These are phyloP conservation scores for Gossypium ekmanianum DNA, from an alignment of 345 rosid species.

Conservation along the genomic window DNA sequence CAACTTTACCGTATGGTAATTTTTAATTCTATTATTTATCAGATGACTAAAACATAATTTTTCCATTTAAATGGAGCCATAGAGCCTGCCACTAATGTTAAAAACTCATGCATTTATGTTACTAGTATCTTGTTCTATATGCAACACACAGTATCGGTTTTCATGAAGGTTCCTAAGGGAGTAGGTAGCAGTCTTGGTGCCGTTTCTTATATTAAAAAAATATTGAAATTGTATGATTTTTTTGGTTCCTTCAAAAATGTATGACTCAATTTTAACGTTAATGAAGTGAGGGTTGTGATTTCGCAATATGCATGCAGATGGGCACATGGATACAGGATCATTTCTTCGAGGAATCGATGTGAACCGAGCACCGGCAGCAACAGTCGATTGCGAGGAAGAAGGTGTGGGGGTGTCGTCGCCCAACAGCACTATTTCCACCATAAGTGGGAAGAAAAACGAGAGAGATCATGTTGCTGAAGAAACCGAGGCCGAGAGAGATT, in stretches of 20 bases:
- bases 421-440: slow-evolving; percentile 76
- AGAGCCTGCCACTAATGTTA: not conserved
- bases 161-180: too few species aligned
- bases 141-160: not conserved
- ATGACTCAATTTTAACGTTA: not conserved
- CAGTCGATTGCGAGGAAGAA: slow-evolving; percentile 50
- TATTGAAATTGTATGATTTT: too few species aligned
- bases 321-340: slow-evolving; percentile 41
- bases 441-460: slow-evolving; percentile 73
- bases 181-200: too few species aligned
- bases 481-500: slow-evolving; percentile 60
- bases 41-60: too few species aligned
- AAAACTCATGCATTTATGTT: not conserved
- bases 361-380: slow-evolving; percentile 42
- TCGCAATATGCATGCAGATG: slow-evolving; percentile 32
- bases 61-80: too few species aligned
- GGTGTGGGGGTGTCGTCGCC: slow-evolving; percentile 61
- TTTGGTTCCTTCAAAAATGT: too few species aligned
- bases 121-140: not conserved
- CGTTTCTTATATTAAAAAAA: too few species aligned
- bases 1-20: too few species aligned
- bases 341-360: slow-evolving; percentile 57
- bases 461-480: slow-evolving; percentile 55
- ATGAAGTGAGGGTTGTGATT: slow-evolving; percentile 2
- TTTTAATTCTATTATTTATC: too few species aligned